Percentiles rank a stretch among this genome's conserved stretches.
phyloP scores from a whole-genome alignment of 768 basidiomycete species.

The Candolleomyces efflorescens region DNA sequence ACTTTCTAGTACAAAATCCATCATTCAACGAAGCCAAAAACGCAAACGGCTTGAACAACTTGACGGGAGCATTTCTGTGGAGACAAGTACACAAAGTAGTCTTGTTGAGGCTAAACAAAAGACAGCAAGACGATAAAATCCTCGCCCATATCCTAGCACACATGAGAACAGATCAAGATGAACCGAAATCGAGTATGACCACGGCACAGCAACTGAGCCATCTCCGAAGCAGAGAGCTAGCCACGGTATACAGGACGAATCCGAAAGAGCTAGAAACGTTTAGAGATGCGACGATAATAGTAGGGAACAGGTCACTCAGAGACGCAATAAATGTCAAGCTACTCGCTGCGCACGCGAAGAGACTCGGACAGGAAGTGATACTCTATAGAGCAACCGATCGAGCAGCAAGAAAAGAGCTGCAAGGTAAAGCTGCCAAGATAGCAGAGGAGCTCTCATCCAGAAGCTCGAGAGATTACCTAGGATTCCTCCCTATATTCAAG shows the following conservation, averaged over 20 bases:
- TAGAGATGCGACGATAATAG: slow-evolving; percentile 15
- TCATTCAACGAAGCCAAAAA: slow-evolving; percentile 3
- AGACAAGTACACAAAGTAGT: slow-evolving; percentile 9
- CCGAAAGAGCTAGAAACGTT: not conserved
- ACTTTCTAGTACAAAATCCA: not conserved
- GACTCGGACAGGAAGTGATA: too few relatives aligned
- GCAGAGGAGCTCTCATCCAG: too few relatives aligned
- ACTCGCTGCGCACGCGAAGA: not conserved
- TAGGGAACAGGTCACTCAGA: slow-evolving; percentile 11
- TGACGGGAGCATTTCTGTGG: slow-evolving; percentile 14
- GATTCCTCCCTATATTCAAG: too few relatives aligned
- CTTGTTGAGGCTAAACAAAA: slow-evolving; percentile 8
- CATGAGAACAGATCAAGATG: slow-evolving; percentile 4
- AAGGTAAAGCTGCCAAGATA: too few relatives aligned
- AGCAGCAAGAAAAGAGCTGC: too few relatives aligned
- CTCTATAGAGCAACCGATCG: too few relatives aligned
- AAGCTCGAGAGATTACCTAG: too few relatives aligned
- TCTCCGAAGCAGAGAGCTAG: not conserved
- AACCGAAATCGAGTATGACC: not conserved
- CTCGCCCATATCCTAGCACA: slow-evolving; percentile 10
- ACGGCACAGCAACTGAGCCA: too few relatives aligned
- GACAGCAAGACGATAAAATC: slow-evolving; percentile 8
- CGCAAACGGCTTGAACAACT: not conserved
- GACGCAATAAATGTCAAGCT: slow-evolving; percentile 12
- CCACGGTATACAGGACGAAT: not conserved